A percentile compares a stretch with the other conserved stretches of the same genome.
Evolutionary conservation across 1,139 yeast genomes (phyloP).

Genomic region (Protomyces arabidopsidicola): DNA sequence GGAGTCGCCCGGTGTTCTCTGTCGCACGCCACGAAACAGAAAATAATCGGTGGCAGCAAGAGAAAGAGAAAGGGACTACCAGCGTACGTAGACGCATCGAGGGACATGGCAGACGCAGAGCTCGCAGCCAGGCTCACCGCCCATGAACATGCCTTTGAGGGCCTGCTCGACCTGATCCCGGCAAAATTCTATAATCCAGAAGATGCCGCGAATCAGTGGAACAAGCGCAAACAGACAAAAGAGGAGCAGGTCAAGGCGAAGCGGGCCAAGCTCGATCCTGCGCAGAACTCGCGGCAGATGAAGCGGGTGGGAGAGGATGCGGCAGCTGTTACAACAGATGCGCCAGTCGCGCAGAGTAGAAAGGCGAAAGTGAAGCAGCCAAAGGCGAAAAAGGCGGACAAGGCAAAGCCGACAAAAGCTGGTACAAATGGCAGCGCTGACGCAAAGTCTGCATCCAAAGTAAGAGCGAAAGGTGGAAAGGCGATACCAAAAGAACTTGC

Average conservation of each 20-base stretch:
- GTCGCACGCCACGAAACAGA: not conserved
- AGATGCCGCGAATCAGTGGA: slow-evolving; percentile 70
- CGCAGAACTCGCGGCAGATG: slow-evolving; percentile 31
- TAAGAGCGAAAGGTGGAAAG: not conserved
- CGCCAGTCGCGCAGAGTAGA: not conserved
- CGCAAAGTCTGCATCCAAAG: not conserved
- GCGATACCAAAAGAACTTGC: not conserved
- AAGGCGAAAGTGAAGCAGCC: slow-evolving; percentile 46
- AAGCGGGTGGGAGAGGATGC: not conserved
- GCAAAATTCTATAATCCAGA: slow-evolving; percentile 85
- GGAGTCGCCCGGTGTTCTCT: too few species aligned
- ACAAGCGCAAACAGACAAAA: slow-evolving; percentile 62
- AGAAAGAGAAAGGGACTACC: not conserved
- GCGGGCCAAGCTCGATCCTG: slow-evolving; percentile 72
- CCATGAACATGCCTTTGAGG: slow-evolving; percentile 85
- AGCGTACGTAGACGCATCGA: not conserved
- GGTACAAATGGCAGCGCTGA: not conserved
- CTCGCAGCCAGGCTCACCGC: slow-evolving; percentile 52
- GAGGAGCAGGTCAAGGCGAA: slow-evolving; percentile 59
- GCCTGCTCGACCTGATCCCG: slow-evolving; percentile 82
- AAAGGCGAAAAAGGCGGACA: slow-evolving; percentile 37
- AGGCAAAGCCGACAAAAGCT: not conserved
- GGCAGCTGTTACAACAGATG: not conserved
- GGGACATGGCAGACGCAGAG: slow-evolving; percentile 12
- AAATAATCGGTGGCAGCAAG: not conserved